Evolutionary conservation across 192 early-diverging fungal species (phyloP), one percentile per base, ranked within the genome.

Genomic region (Gamsiella multidivaricata): DNA sequence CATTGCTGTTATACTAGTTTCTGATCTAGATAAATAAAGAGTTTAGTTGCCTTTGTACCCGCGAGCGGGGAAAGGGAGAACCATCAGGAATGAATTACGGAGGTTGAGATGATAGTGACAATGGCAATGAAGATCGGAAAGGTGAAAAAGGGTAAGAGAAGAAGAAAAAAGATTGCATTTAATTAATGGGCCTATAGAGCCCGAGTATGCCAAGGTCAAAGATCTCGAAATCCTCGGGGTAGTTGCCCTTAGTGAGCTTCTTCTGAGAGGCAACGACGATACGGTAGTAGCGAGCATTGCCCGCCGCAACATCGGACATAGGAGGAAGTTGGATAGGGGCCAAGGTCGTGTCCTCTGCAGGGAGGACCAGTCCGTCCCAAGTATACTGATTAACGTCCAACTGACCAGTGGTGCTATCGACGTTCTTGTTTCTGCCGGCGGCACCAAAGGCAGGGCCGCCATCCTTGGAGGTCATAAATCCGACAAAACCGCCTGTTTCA

Each of bases 141-240:
- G 26, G 54, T 51, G 34, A n/a, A n/a, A 28, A 42, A 42, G 29
- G 31, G 3, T 12, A 3, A 17, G n/a, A 5, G 15, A n/a, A 4
- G n/a, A n/a, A 46, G 17, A 46, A 55, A 55, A 3, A 17, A 23
- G 17, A n/a, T 34, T 32, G 34, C 17, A 20, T 45, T 56, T 55
- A 65, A 33, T 45, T 47, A 45, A 65, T n/a, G n/a, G n/a, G n/a
- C n/a, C n/a, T n/a, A n/a, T n/a, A n/a, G n/a, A n/a, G 54, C 39
- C 41, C 46, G n/a, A 43, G 52, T 10, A 12, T 51, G 51, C 53
- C 56, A 33, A 69, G 25, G 17, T 69, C 37, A 29, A 41, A 67
- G 58, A 67, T 42, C 59, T 76, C 72, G 47, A 61, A 76, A 26
- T 76, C 72, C 3, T 26, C 42, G 14, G 72, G 72, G 58, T 61